A percentile compares a stretch with the other conserved stretches of the same genome.
Evolutionary conservation across 495 filamentous ascomycete genomes (phyloP).

Genomic region (Neurospora sp.): DNA sequence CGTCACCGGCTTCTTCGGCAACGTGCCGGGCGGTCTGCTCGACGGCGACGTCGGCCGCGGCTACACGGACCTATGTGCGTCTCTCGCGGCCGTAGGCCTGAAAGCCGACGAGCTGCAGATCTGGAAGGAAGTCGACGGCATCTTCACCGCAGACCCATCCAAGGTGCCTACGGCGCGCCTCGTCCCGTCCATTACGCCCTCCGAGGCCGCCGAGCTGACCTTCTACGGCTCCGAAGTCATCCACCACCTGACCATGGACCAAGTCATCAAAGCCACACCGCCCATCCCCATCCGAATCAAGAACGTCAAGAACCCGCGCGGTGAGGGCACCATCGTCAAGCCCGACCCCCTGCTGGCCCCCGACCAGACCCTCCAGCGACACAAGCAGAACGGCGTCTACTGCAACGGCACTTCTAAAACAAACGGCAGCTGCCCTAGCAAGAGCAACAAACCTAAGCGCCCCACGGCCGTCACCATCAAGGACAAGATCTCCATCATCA

Average conservation of each 20-base stretch:
- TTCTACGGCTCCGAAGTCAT: constrained; percentile 95
- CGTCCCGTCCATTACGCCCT: constrained; percentile 67
- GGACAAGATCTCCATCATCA: constrained; percentile 82
- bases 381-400: not conserved
- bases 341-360: constrained; percentile 38
- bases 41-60: constrained; percentile 70
- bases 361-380: constrained; percentile 34
- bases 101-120: constrained; percentile 75
- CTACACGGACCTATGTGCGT: constrained; percentile 84
- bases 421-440: constrained; percentile 21
- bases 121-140: constrained; percentile 90
- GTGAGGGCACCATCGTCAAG: constrained; percentile 79
- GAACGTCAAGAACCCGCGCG: constrained; percentile 91
- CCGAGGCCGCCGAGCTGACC: constrained; percentile 82
- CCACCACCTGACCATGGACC: constrained; percentile 97
- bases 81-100: constrained; percentile 68
- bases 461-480: constrained; percentile 97
- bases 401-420: not conserved
- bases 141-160: constrained; percentile 78
- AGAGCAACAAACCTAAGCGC: constrained; percentile 29
- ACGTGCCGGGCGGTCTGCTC: constrained; percentile 70
- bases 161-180: constrained; percentile 80
- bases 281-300: constrained; percentile 93
- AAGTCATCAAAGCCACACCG: constrained; percentile 76
- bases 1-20: constrained; percentile 80